A percentile compares a stretch with the other conserved stretches of the same genome.
Evolutionary conservation across 345 rosid species (phyloP).

Genomic region (Angophora floribunda): DNA sequence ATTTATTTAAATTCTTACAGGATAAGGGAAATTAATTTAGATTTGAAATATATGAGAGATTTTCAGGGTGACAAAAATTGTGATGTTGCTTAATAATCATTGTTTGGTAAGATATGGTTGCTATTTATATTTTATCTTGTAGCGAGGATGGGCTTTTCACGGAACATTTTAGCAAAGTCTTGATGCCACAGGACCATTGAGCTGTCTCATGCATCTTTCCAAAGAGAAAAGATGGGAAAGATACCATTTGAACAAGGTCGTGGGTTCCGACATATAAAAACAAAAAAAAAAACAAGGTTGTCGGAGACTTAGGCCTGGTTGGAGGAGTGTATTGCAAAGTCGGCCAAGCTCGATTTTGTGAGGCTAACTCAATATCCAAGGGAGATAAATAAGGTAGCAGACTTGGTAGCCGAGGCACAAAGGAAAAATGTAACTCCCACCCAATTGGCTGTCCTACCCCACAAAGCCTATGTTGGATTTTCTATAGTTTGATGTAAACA

Average conservation of each 20-base stretch:
- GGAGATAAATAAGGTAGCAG: not conserved
- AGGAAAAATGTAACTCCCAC: not conserved
- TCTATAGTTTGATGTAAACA: no score
- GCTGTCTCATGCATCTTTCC: not conserved
- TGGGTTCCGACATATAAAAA: no score
- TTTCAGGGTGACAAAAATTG: not conserved
- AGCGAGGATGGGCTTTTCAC: not conserved
- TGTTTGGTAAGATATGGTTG: not conserved
- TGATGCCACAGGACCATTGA: not conserved
- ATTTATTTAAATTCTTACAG: not conserved
- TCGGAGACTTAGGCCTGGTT: no score
- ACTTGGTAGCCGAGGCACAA: not conserved
- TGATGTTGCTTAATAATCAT: not conserved
- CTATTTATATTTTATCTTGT: not conserved
- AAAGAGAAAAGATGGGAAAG: not conserved
- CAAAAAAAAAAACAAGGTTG: no score
- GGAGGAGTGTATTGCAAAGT: no score
- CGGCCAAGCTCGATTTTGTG: not conserved
- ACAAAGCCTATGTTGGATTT: not conserved
- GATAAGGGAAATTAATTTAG: not conserved
- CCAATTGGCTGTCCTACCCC: not conserved
- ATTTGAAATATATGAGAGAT: not conserved
- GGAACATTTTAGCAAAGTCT: not conserved
- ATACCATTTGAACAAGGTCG: not conserved
- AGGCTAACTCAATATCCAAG: not conserved